Evolutionary conservation across 2,329 filamentous ascomycete genomes (phyloP), one percentile per base, ranked within the genome.

Genomic region (Alternaria atra): DNA sequence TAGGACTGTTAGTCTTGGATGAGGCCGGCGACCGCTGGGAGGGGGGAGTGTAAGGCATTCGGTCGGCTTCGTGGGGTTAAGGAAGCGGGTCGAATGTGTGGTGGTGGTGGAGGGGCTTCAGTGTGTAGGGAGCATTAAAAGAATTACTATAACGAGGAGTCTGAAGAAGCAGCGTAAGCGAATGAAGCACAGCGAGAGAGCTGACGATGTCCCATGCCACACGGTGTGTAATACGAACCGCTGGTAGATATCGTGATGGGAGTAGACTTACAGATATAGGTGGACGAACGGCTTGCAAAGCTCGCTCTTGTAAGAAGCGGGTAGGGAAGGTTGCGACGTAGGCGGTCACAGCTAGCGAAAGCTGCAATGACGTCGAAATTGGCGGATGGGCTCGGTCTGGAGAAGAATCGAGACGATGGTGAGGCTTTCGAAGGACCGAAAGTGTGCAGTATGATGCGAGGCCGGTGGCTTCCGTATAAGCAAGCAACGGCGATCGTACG

Each of bases 11-110:
- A 52, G 82, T 78, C 76, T 84, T 84, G 60, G 86, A 87, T 68
- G 84, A 82, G 72, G 83, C 82, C 78, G 86, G 86, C 70, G 86
- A 87, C 79, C 84, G 83, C 80, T 87, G 86, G 72, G 89, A 87
- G 65, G 92, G 92, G 63, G 92, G 91, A 80, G 92, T 95, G 84
- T 95, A 95, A 88, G 92, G 92, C 92, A 95, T 95, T 83, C 86
- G 80, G 77, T 73, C 77, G 76, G 72, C 76, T 80, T 76, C 66
- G 60, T 65, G 65, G 68, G 66, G 68, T 62, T 61, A 61, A 35
- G 54, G 65, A 69, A 71, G 73, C 70, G 67, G 73, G 66, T 75
- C 68, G 73, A 77, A 72, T 68, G 73, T 61, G 69, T 59, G 65
- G 68, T 64, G 57, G 66, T 64, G 46, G 17, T 54, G 66, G 65